A percentile compares a stretch with the other conserved stretches of the same genome.
Conservation (phyloP, 805 yeast species). For the Saccharomycopsis selenospora region DNA sequence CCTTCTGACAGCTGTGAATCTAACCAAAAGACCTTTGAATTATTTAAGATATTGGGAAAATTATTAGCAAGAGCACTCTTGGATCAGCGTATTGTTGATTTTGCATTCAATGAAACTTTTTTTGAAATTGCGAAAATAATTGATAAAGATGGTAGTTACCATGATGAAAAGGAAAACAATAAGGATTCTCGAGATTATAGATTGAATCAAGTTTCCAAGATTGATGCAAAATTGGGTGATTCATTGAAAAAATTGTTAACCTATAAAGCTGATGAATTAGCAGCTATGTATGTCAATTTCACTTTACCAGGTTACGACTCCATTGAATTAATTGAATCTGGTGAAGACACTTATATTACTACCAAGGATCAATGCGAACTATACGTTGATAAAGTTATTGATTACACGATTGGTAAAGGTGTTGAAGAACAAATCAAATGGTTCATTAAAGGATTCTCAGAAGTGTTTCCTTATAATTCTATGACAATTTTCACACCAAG, state of each 20-base stretch:
- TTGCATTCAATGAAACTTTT: conserved; percentile 65
- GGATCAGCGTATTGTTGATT: conserved; percentile 84
- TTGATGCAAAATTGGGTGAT: conserved; percentile 53
- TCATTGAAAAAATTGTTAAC: conserved; percentile 44
- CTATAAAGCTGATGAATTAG: conserved; percentile 31
- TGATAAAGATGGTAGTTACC: conserved; percentile 11
- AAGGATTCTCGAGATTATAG: neutral
- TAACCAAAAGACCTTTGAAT: conserved; percentile 37
- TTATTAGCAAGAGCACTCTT: conserved; percentile 81
- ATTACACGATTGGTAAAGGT: conserved; percentile 56
- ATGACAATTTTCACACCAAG: conserved; percentile 62
- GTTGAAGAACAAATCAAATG: conserved; percentile 55
- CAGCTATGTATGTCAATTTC: conserved; percentile 54
- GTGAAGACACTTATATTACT: conserved; percentile 43
- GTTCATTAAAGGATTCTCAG: conserved; percentile 74
- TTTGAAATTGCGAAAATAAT: conserved; percentile 46
- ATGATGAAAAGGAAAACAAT: too few relatives aligned
- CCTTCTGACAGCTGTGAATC: conserved; percentile 27
- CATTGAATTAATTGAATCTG: conserved; percentile 50
- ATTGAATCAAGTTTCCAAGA: conserved; percentile 35
- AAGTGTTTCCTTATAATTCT: conserved; percentile 72
- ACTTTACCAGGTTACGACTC: conserved; percentile 71
- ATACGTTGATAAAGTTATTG: conserved; percentile 52
- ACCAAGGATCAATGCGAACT: conserved; percentile 42
- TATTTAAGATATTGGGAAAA: conserved; percentile 66